Evolutionary conservation across 2,329 filamentous ascomycete species (phyloP), one percentile per base, ranked within the genome.

Genomic region (Didymella glomerata): DNA sequence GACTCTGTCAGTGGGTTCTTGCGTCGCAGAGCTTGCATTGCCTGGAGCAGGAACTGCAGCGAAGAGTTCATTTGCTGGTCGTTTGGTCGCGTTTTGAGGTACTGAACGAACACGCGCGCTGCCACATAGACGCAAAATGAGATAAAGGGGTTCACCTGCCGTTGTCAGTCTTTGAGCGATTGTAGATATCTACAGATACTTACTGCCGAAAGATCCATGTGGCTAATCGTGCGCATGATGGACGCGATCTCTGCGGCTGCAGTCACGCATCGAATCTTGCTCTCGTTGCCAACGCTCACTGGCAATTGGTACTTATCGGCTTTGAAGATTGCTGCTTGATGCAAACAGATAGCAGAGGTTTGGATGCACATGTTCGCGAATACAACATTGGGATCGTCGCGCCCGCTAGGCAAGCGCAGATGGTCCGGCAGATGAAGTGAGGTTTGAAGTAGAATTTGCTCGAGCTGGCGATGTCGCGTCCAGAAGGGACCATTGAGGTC

Each of bases 301-400:
- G 92, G 88, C 61, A 97, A 81, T 52, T 88, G 86, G 76, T 97
- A 90, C 78, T 93, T 95, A 70, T 98, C 94, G 0, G 93, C 93
- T 75, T 97, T 98, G 84, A 94, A 97, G 20, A 99, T 98, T 25
- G 95, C 95, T 2, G 94, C 95, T 79, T 99, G 95, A 72, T 99
- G 95, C n/a, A 99, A 82, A 76, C 94, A 98, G 53, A 99, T 98
- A 1, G 92, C 93, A 1, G 93, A 96, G 0, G 95, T 97, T 75
- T 98, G 93, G 30, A 99, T 92, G 73, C 91, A 93, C 92, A 99
- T 97, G 70, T 98, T 98, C 57, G 91, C 88, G 75, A 97, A 98
- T 4, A 98, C 88, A 53, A 94, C 88, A 64, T 97, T 98, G 3
- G 93, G 85, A 70, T 93, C 90, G 16, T 83, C 80, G 32, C 97